Conservation (phyloP, 1,284 basidiomycete genomes). For the Tylopilus sp. region DNA sequence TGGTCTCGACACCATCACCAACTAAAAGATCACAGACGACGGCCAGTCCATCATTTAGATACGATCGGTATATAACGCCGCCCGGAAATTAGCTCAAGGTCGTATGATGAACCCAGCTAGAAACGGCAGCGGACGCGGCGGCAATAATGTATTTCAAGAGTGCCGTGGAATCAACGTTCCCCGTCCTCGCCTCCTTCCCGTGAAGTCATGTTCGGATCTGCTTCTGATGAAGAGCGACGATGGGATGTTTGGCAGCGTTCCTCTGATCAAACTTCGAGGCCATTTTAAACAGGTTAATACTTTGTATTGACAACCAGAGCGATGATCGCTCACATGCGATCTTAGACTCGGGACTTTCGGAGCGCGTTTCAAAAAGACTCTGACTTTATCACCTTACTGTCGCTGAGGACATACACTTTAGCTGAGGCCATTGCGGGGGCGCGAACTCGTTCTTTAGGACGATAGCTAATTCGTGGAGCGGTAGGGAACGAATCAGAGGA, state of each 20-base stretch:
- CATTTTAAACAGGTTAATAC: constrained; percentile 75
- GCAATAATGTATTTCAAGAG: constrained; percentile 95
- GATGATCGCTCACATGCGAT: not conserved
- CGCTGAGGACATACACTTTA: constrained; percentile 92
- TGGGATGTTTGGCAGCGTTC: constrained; percentile 86
- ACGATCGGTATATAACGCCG: constrained; percentile 4
- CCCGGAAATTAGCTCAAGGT: constrained; percentile 8
- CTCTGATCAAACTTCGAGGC: constrained; percentile 95
- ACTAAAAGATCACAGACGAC: constrained; percentile 84
- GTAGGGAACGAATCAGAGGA: constrained; percentile 86
- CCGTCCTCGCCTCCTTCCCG: constrained; percentile 92
- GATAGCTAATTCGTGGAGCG: constrained; percentile 31
- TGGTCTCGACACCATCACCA: constrained; percentile 89
- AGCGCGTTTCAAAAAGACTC: constrained; percentile 94
- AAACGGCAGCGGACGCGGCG: constrained; percentile 93
- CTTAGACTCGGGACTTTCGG: constrained; percentile 86
- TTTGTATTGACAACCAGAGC: not conserved
- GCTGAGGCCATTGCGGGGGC: constrained; percentile 76
- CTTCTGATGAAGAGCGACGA: constrained; percentile 89
- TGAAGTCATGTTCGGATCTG: constrained; percentile 85
- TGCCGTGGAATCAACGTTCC: constrained; percentile 97
- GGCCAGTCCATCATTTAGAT: constrained; percentile 78
- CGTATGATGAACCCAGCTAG: constrained; percentile 56
- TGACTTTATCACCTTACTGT: constrained; percentile 93
- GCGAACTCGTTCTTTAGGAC: not conserved